Evolutionary conservation across 2,329 filamentous ascomycete genomes (phyloP).

Genomic region (Fusarium nurragi): DNA sequence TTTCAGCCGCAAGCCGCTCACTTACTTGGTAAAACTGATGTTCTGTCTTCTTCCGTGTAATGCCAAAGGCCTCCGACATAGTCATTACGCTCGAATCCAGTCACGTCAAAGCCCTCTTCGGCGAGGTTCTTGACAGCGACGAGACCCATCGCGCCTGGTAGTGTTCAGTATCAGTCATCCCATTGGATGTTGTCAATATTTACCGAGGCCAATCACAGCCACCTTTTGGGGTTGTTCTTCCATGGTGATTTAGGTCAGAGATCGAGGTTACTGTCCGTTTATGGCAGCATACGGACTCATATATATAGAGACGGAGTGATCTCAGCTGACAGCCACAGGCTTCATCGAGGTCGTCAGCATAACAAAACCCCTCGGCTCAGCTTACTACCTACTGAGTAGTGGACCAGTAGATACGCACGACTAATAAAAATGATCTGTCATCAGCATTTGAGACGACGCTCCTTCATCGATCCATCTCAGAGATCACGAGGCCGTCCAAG

Average conservation of each 20-base stretch:
- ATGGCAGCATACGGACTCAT: neutral
- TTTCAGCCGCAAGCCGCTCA: neutral
- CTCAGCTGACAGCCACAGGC: slow-evolving; percentile 23
- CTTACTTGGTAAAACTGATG: slow-evolving; percentile 50
- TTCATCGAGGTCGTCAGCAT: slow-evolving; percentile 18
- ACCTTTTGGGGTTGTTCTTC: slow-evolving; percentile 28
- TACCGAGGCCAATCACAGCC: slow-evolving; percentile 47
- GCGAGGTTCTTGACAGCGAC: slow-evolving; percentile 53
- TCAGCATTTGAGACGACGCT: no score
- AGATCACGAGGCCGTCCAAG: no score
- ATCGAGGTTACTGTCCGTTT: neutral
- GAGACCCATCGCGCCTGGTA: slow-evolving; percentile 49
- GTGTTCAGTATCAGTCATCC: neutral
- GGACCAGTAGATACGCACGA: no score
- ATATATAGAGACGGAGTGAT: neutral
- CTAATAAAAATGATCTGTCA: no score
- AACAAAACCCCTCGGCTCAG: slow-evolving; percentile 9
- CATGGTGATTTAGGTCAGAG: slow-evolving; percentile 3
- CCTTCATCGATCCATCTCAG: no score
- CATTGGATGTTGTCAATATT: neutral
- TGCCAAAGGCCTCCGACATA: slow-evolving; percentile 57
- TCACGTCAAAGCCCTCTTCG: slow-evolving; percentile 56
- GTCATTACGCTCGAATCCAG: slow-evolving; percentile 54
- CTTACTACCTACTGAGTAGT: no score
- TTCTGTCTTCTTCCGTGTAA: slow-evolving; percentile 52